phyloP scores from a whole-genome alignment of 1,284 basidiomycete genomes.

The Leucoagaricus sp. region DNA sequence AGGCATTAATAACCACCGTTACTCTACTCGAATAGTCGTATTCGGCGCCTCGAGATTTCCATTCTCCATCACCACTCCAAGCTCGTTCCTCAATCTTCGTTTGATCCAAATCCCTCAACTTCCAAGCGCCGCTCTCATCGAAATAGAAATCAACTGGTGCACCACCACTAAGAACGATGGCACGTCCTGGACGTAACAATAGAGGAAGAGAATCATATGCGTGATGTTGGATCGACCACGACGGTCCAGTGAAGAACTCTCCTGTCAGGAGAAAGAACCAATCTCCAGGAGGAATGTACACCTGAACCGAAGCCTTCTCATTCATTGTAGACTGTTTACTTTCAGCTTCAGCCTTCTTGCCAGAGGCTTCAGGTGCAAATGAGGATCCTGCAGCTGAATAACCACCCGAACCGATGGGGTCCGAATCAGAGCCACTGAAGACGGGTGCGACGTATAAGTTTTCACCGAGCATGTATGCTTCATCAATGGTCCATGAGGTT shows the following conservation, averaged over 20 bases:
- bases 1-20: constrained; percentile 5
- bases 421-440: constrained; percentile 35
- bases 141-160: constrained; percentile 6
- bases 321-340: not conserved
- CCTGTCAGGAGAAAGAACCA: constrained; percentile 10
- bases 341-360: not conserved
- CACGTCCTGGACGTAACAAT: constrained; percentile 3
- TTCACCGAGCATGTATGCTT: constrained; percentile 59
- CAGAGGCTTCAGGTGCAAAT: not conserved
- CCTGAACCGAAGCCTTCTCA: not conserved
- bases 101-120: not conserved
- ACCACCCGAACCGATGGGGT: not conserved
- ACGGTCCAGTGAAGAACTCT: constrained; percentile 2
- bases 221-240: not conserved
- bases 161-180: constrained; percentile 1
- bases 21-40: constrained; percentile 6
- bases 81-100: not conserved
- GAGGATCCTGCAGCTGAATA: not conserved
- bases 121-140: constrained; percentile 5
- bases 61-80: constrained; percentile 5
- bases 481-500: constrained; percentile 50
- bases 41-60: constrained; percentile 2
- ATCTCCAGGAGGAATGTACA: constrained; percentile 2
- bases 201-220: constrained; percentile 1
- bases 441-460: constrained; percentile 59